A percentile compares a stretch with the other conserved stretches of the same genome.
These are phyloP conservation scores for Apiospora hydei DNA, from an alignment of 2,329 filamentous ascomycete genomes.

Conservation along the genomic window DNA sequence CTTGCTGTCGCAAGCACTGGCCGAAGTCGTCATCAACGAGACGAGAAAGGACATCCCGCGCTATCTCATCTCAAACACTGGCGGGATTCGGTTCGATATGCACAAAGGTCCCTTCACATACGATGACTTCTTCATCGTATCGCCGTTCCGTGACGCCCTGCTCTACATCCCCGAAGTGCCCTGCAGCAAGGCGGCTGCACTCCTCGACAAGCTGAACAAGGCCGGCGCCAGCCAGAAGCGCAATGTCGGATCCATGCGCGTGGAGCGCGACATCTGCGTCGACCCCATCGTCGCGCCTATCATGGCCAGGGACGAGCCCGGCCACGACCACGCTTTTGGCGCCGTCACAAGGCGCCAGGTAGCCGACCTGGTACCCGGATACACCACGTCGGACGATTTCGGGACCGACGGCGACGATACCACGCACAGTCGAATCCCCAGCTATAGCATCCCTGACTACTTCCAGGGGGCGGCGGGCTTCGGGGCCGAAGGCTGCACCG, in stretches of 20 bases:
- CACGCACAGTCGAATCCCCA: conserved; percentile 76
- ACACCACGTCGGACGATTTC: conserved; percentile 73
- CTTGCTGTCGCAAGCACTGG: conserved; percentile 76
- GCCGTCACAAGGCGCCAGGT: conserved; percentile 56
- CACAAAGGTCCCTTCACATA: conserved; percentile 91
- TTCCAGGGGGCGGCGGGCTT: conserved; percentile 75
- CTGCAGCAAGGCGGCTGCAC: conserved; percentile 73
- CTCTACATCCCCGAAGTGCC: conserved; percentile 81
- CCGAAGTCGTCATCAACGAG: conserved; percentile 66
- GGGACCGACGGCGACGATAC: conserved; percentile 91
- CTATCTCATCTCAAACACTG: conserved; percentile 85
- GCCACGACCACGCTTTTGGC: conserved; percentile 34
- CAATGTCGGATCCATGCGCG: conserved; percentile 45
- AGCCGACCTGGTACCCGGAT: conserved; percentile 46
- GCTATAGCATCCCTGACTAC: conserved; percentile 83
- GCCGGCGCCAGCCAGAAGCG: conserved; percentile 51
- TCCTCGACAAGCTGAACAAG: conserved; percentile 65
- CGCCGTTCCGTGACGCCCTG: conserved; percentile 85
- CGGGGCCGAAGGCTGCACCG: conserved; percentile 52
- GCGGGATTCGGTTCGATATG: conserved; percentile 92
- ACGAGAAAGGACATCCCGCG: conserved; percentile 67
- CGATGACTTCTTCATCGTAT: conserved; percentile 85
- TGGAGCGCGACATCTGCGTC: conserved; percentile 53
- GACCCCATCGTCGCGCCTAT: conserved; percentile 49
- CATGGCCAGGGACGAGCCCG: conserved; percentile 30